These are phyloP conservation scores for Paramecium caudatum DNA, from an alignment of 73 alveolate genomes.

Conservation along the genomic window DNA sequence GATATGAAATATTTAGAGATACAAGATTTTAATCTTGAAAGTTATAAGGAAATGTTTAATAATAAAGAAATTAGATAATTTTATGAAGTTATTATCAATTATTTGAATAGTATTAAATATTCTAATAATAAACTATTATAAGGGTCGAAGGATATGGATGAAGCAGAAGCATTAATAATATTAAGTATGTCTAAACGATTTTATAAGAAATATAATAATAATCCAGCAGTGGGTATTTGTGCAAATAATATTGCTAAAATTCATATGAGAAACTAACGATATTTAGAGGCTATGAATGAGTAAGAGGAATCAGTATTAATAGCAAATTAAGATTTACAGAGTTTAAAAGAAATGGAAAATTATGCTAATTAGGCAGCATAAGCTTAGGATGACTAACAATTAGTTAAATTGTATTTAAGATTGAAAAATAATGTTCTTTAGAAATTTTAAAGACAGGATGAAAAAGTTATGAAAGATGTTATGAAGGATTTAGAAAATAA, in stretches of 20 bases:
- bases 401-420: constrained; percentile 15
- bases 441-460: constrained; percentile 44
- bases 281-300: constrained; percentile 61
- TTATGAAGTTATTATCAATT: constrained; percentile 27
- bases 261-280: constrained; percentile 65
- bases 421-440: constrained; percentile 36
- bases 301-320: constrained; percentile 47
- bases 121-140: constrained; percentile 29
- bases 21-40: background rate
- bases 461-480: background rate
- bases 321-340: constrained; percentile 47
- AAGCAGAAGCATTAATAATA: constrained; percentile 60
- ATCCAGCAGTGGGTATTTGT: constrained; percentile 58
- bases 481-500: constrained; percentile 1
- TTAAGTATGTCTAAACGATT: constrained; percentile 52
- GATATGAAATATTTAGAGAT: constrained; percentile 50
- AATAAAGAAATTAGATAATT: constrained; percentile 4
- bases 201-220: constrained; percentile 22
- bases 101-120: constrained; percentile 48
- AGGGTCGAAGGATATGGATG: constrained; percentile 52
- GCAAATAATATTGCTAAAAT: constrained; percentile 69
- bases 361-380: constrained; percentile 38
- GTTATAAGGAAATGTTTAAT: constrained; percentile 48
- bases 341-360: constrained; percentile 56
- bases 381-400: constrained; percentile 9